Percentiles rank a stretch among this genome's conserved stretches.
These are phyloP conservation scores for Fusarium albosuccineum DNA, from an alignment of 2,329 filamentous ascomycete species.

Conservation along the genomic window DNA sequence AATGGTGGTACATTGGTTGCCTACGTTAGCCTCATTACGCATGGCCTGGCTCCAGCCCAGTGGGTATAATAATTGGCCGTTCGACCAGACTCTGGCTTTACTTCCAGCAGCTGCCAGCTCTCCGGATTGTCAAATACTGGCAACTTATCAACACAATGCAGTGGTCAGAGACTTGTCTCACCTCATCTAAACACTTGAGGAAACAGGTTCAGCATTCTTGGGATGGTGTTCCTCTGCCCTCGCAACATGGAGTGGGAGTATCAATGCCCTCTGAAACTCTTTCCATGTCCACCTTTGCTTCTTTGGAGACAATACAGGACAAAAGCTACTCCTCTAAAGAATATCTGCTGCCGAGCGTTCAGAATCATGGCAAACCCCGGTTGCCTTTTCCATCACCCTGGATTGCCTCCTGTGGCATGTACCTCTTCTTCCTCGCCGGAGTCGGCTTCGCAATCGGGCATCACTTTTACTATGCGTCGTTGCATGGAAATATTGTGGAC, in stretches of 20 bases:
- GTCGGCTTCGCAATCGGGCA: background rate
- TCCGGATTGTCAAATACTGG: too few species aligned
- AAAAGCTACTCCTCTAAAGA: background rate
- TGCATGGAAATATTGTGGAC: background rate
- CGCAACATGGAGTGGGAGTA: background rate
- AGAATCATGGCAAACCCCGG: background rate
- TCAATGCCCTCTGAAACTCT: background rate
- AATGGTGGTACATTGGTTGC: too few species aligned
- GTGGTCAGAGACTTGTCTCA: background rate
- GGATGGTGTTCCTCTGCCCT: background rate
- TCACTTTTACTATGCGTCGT: conserved; percentile 3
- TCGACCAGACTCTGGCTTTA: too few species aligned
- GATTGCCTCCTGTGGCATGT: conserved; percentile 17
- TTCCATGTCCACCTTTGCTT: background rate
- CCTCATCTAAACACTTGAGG: too few species aligned
- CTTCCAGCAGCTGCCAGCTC: too few species aligned
- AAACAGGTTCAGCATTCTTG: too few species aligned
- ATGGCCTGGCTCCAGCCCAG: too few species aligned
- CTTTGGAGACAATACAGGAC: background rate
- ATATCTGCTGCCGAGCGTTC: background rate
- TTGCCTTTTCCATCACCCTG: background rate
- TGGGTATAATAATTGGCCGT: too few species aligned
- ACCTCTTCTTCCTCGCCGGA: background rate
- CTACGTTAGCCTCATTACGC: too few species aligned
- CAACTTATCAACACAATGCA: background rate